Conservation (phyloP, 805 yeast species). For the Komagataella mondaviorum region DNA sequence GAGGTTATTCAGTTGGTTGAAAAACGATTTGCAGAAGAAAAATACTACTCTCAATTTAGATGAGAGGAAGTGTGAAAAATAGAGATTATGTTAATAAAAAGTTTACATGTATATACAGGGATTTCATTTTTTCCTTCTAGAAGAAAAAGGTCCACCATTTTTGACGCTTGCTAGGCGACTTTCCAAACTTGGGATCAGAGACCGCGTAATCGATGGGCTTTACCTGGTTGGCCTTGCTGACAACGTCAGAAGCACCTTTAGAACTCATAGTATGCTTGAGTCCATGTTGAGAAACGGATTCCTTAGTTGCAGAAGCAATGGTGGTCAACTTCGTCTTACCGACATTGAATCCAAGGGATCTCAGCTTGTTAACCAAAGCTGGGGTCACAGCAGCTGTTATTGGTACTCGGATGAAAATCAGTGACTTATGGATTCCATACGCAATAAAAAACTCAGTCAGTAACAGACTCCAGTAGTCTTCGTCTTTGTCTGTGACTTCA, state of each 20-base stretch:
- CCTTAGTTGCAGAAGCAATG: conserved; percentile 18
- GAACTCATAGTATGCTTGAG: conserved; percentile 11
- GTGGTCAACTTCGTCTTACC: conserved; percentile 37
- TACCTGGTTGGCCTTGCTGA: conserved; percentile 4
- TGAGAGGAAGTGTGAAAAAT: conserved; percentile 5
- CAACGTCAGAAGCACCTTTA: conserved; percentile 12
- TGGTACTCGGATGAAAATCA: conserved; percentile 77
- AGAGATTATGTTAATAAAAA: not conserved
- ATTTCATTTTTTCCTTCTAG: not conserved
- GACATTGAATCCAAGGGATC: conserved; percentile 70
- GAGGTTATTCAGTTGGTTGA: conserved; percentile 45
- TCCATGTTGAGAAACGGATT: conserved; percentile 13
- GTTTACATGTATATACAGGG: conserved; percentile 1
- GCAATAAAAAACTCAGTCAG: conserved; percentile 84
- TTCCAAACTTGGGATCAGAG: conserved; percentile 34
- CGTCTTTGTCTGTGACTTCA: conserved; percentile 7
- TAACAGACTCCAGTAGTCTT: conserved; percentile 17
- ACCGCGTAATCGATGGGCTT: conserved; percentile 16
- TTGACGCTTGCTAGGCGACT: conserved; percentile 33
- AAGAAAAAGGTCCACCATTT: conserved; percentile 53
- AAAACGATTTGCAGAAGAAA: conserved; percentile 63
- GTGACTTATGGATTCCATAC: conserved; percentile 83
- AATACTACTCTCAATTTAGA: conserved; percentile 49
- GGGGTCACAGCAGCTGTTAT: conserved; percentile 91
- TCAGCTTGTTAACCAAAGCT: conserved; percentile 46